Base-by-base conservation (phyloP, 2,329 filamentous ascomycete genomes). In the Exserohilum turcica region DNA sequence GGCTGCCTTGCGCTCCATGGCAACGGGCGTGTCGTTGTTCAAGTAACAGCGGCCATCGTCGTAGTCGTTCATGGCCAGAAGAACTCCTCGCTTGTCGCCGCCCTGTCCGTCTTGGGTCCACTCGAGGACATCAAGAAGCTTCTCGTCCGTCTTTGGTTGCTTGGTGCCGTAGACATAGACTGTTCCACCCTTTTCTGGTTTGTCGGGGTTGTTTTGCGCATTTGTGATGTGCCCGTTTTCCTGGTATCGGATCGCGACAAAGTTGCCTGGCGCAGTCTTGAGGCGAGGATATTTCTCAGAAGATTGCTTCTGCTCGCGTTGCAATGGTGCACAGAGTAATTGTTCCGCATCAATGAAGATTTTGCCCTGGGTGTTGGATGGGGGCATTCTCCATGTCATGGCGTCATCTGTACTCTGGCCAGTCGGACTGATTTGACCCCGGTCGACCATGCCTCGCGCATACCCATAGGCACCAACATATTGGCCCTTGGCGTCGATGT, bases 11-110 rank as follows among this genome's bases (percentile, higher is more conserved):
- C 92, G 89, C 51, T 81, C 64, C 12, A 70, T 65, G 5, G 86
- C 87, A 57, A 91, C 85, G 10, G 44, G 68, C 47, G 59, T 54
- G 2, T 78, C 78, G 72, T 91, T 92, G 66, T 85, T 75, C 77
- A 97, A 89, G 73, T 92, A 92, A 79, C 94, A 99, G 67, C 91
- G 88, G 21, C 89, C 89, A 66, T 99, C 94, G 66, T 97, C 94
- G 72, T 86, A 99, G 78, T 89, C 86, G 63, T 91, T 86, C 1
- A 85, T 88, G 0, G 88, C 85, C 32, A 97, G 78, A 10, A 97
- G 85, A 36, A 80, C 79, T 28, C 94, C 94, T 35, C 88, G 85
- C 43, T 84, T 81, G 71, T 97, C 87, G 18, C 92, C 93, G 16
- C 92, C 92, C 5, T 83, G 88, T 56, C 92, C 92, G 51, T 91